Percentiles rank a stretch among this genome's conserved stretches.
Evolutionary conservation across 495 filamentous ascomycete species (phyloP).

Genomic region (Chaetomium cochliodes): DNA sequence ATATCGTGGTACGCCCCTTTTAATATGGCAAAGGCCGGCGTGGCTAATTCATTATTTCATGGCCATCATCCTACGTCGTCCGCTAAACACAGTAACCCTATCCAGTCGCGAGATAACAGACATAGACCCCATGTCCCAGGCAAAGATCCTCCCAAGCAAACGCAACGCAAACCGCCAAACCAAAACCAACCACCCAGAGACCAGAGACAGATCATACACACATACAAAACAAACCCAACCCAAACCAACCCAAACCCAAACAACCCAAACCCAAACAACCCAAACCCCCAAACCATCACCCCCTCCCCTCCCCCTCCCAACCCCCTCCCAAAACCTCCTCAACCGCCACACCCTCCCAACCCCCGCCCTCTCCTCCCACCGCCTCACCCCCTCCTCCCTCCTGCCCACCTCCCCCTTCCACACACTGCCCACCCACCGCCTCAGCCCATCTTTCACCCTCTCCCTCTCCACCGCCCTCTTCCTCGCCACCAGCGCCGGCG

Average conservation of each 20-base stretch:
- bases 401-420: conserved; percentile 45
- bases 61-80: neutral
- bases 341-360: conserved; percentile 52
- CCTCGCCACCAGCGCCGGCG: conserved; percentile 39
- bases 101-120: neutral
- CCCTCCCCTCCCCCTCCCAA: neutral
- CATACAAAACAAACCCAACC: neutral
- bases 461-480: conserved; percentile 53
- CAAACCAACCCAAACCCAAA: too few species aligned
- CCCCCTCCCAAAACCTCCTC: conserved; percentile 46
- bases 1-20: conserved; percentile 12
- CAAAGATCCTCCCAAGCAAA: neutral
- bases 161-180: neutral
- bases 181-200: neutral
- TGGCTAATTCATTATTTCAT: neutral
- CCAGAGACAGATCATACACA: neutral
- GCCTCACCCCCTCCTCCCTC: conserved; percentile 40
- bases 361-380: conserved; percentile 44
- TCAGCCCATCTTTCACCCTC: conserved; percentile 54
- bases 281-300: too few species aligned
- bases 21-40: neutral
- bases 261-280: neutral
- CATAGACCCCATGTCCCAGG: too few species aligned
- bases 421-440: conserved; percentile 50
- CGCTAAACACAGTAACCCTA: neutral